Conservation (phyloP, 2,329 filamentous ascomycete species). For the Ophiostoma tasmaniense region DNA sequence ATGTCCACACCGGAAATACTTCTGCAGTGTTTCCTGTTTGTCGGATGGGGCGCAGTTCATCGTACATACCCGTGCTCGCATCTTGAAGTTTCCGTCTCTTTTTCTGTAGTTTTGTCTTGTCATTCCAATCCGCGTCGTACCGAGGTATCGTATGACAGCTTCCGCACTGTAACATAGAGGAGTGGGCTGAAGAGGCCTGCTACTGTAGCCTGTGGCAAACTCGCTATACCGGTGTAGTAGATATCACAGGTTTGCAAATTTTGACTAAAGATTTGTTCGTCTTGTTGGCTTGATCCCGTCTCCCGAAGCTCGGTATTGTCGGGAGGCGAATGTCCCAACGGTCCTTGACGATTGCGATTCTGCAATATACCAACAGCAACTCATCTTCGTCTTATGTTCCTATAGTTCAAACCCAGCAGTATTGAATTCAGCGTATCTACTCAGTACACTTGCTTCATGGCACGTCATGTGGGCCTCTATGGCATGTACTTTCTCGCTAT, state of each 20-base stretch:
- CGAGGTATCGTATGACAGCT: too few species aligned
- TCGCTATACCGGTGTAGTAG: background rate
- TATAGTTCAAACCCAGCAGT: too few species aligned
- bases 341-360: too few species aligned
- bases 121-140: too few species aligned
- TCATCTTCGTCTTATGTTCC: too few species aligned
- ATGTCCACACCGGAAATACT: background rate
- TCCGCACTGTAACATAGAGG: background rate
- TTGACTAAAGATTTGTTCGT: too few species aligned
- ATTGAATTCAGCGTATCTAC: background rate
- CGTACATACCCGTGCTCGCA: background rate
- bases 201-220: background rate
- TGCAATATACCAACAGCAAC: too few species aligned
- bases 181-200: background rate
- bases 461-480: background rate
- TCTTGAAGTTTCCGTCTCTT: background rate
- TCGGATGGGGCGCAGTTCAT: background rate
- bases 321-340: background rate
- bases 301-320: background rate
- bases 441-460: background rate
- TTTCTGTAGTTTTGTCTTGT: background rate
- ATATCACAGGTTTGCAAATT: background rate
- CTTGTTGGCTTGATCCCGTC: background rate
- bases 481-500: background rate
- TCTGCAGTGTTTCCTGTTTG: background rate